Evolutionary conservation across 768 basidiomycete species (phyloP).

Genomic region (Russula lepida): DNA sequence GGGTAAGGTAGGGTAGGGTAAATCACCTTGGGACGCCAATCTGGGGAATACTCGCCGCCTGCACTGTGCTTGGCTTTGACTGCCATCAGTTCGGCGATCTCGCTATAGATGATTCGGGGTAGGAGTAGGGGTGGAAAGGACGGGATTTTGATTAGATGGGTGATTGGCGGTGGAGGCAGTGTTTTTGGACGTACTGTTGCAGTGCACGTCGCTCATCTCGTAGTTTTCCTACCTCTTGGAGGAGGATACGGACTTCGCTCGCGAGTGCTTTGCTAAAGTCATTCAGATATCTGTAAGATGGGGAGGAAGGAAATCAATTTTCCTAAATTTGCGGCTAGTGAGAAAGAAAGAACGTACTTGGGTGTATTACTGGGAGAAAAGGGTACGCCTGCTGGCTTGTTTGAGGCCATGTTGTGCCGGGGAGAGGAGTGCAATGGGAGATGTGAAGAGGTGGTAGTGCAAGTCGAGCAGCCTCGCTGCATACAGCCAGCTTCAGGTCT

Average conservation of each 20-base stretch:
- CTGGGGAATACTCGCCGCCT: slow-evolving; percentile 68
- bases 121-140: background rate
- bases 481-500: background rate
- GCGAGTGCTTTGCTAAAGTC: slow-evolving; percentile 59
- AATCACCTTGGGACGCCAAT: slow-evolving; percentile 58
- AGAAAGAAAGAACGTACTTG: background rate
- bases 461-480: background rate
- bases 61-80: slow-evolving; percentile 76
- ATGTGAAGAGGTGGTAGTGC: background rate
- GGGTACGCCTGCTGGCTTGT: background rate
- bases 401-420: background rate
- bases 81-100: slow-evolving; percentile 78
- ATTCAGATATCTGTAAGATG: slow-evolving; percentile 39
- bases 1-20: slow-evolving; percentile 18
- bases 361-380: slow-evolving; percentile 9
- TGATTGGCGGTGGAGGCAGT: background rate
- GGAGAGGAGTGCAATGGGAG: background rate
- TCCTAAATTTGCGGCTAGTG: background rate
- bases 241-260: slow-evolving; percentile 50
- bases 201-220: slow-evolving; percentile 49
- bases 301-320: background rate
- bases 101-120: slow-evolving; percentile 35
- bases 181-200: slow-evolving; percentile 38
- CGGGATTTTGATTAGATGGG: background rate
- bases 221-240: slow-evolving; percentile 52